Evolutionary conservation across 1,139 yeast genomes (phyloP).

Genomic region (Pichia sp.): DNA sequence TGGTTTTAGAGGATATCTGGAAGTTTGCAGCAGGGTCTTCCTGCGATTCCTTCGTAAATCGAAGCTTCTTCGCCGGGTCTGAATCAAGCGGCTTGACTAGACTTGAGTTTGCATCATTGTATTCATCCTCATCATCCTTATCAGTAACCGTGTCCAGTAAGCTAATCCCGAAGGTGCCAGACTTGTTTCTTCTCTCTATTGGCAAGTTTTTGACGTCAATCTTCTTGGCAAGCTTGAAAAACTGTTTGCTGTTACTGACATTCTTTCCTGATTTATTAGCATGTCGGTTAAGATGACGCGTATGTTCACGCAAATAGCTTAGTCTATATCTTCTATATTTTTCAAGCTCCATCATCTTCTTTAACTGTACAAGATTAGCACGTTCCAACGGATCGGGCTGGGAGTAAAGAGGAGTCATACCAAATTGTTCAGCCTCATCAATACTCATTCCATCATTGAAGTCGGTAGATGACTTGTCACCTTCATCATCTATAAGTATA

Average conservation of each 20-base stretch:
- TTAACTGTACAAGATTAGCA: slow-evolving; percentile 24
- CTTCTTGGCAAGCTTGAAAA: not conserved
- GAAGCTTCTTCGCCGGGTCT: slow-evolving; percentile 14
- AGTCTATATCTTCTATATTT: slow-evolving; percentile 23
- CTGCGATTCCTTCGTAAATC: slow-evolving; percentile 11
- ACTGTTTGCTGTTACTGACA: slow-evolving; percentile 1
- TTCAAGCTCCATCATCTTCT: slow-evolving; percentile 27
- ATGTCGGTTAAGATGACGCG: slow-evolving; percentile 20
- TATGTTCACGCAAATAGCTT: slow-evolving; percentile 22
- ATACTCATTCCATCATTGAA: not conserved
- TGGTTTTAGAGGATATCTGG: slow-evolving; percentile 17
- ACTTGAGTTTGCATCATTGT: slow-evolving; percentile 1
- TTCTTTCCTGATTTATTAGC: slow-evolving; percentile 4
- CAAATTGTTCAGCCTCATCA: slow-evolving; percentile 1
- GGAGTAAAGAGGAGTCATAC: slow-evolving; percentile 12
- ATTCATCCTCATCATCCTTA: slow-evolving; percentile 16
- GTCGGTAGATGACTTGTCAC: slow-evolving; percentile 1
- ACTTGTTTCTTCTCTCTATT: slow-evolving; percentile 18
- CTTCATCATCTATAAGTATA: slow-evolving; percentile 7
- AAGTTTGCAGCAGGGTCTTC: slow-evolving; percentile 12
- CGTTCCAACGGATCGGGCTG: slow-evolving; percentile 25
- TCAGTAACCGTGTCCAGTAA: slow-evolving; percentile 16
- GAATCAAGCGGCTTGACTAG: slow-evolving; percentile 15
- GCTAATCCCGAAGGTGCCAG: slow-evolving; percentile 21
- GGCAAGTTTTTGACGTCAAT: slow-evolving; percentile 12